These are phyloP conservation scores for Cicer judaicum DNA, from an alignment of 306 rosid species.

Conservation along the genomic window DNA sequence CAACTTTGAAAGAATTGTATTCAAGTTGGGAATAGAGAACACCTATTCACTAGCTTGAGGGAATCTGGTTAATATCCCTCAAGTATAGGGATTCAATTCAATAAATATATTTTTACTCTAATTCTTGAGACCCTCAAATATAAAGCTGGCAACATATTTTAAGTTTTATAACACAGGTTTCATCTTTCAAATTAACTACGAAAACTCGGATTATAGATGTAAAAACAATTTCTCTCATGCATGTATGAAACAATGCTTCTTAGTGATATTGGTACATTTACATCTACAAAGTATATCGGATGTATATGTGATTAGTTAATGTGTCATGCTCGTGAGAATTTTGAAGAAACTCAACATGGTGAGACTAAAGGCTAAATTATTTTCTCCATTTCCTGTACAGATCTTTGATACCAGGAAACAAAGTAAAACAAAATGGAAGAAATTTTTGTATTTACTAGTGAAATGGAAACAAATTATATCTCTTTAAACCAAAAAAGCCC, in stretches of 20 bases:
- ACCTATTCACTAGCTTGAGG: too few species aligned
- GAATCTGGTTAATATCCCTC: too few species aligned
- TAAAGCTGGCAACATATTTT: background rate
- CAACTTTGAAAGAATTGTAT: too few species aligned
- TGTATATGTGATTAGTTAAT: constrained; percentile 12
- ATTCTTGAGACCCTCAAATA: background rate
- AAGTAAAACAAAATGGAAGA: background rate
- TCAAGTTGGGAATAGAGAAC: too few species aligned
- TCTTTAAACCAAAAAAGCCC: background rate
- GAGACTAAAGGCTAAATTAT: constrained; percentile 21
- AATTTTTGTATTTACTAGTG: background rate
- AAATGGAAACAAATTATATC: constrained; percentile 1
- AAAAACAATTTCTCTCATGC: constrained; percentile 1
- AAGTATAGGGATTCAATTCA: too few species aligned
- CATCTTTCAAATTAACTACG: background rate
- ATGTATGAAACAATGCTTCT: constrained; percentile 10
- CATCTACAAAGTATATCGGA: constrained; percentile 10
- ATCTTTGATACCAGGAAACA: constrained; percentile 14
- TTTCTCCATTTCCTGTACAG: constrained; percentile 9
- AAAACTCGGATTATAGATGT: constrained; percentile 5
- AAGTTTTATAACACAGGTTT: constrained; percentile 21
- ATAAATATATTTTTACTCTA: too few species aligned
- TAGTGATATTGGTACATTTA: constrained; percentile 8
- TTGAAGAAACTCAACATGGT: constrained; percentile 14
- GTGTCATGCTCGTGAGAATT: constrained; percentile 14